Conservation (phyloP, 306 rosid species). For the Dryas octopetala region DNA sequence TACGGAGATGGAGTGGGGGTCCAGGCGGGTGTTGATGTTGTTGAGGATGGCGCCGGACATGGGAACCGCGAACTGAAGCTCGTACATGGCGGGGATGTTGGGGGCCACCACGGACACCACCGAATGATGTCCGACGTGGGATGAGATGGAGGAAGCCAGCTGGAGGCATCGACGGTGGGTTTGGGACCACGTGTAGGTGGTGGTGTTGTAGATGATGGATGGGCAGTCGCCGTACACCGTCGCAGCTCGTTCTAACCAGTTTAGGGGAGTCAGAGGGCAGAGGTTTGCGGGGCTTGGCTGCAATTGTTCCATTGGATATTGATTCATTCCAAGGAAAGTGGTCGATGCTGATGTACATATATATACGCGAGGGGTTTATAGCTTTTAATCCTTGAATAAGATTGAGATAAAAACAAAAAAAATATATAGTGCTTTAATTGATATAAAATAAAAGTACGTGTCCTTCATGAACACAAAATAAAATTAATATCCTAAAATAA, state of each 20-base stretch:
- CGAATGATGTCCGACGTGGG: constrained; percentile 22
- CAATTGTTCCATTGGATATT: constrained; percentile 29
- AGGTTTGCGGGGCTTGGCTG: constrained; percentile 41
- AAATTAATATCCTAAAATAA: too few species aligned
- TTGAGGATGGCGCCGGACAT: constrained; percentile 67
- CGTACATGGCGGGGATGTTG: constrained; percentile 66
- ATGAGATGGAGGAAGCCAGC: constrained; percentile 55
- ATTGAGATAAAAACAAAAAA: too few species aligned
- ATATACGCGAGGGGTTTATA: too few species aligned
- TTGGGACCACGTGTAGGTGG: constrained; percentile 58
- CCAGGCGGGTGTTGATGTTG: constrained; percentile 62
- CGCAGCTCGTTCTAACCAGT: constrained; percentile 52
- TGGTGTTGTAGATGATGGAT: constrained; percentile 39
- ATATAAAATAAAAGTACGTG: too few species aligned
- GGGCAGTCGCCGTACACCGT: constrained; percentile 35
- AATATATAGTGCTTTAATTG: too few species aligned
- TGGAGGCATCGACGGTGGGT: constrained; percentile 65
- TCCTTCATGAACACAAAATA: too few species aligned
- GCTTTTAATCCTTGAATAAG: too few species aligned
- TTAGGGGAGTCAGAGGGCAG: constrained; percentile 53
- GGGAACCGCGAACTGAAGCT: constrained; percentile 76
- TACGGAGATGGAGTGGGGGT: constrained; percentile 45
- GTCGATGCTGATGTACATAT: too few species aligned
- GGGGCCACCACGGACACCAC: constrained; percentile 68
- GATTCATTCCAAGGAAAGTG: too few species aligned